Conservation (phyloP, 2,329 filamentous ascomycete species). For the Fusarium domesticum region DNA sequence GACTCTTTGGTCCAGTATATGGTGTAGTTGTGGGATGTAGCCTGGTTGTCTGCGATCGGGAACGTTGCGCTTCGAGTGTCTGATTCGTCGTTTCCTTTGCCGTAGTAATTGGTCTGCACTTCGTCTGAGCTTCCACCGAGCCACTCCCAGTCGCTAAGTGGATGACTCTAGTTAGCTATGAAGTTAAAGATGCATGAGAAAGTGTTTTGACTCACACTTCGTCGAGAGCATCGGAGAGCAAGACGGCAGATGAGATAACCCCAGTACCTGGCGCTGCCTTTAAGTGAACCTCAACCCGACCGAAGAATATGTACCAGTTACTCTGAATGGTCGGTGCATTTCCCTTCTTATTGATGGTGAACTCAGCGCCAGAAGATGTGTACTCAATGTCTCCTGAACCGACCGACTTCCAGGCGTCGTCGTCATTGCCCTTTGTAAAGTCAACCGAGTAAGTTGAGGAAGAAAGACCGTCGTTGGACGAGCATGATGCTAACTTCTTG, state of each 20-base stretch:
- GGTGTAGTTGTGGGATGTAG: constrained; percentile 58
- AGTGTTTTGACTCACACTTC: constrained; percentile 12
- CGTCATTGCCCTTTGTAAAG: constrained; percentile 21
- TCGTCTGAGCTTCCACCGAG: constrained; percentile 61
- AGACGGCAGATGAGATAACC: constrained; percentile 71
- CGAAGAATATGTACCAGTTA: constrained; percentile 83
- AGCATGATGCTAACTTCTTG: constrained; percentile 7
- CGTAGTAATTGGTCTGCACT: constrained; percentile 77
- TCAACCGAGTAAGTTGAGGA: constrained; percentile 19
- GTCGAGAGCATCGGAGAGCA: constrained; percentile 75
- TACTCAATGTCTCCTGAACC: constrained; percentile 21
- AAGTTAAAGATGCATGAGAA: not conserved
- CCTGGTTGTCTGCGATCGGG: constrained; percentile 29
- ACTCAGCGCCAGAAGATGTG: constrained; percentile 19
- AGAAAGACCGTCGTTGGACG: constrained; percentile 11
- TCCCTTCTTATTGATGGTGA: constrained; percentile 56
- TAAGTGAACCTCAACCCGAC: constrained; percentile 66
- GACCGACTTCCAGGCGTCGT: constrained; percentile 19
- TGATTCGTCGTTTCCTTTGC: constrained; percentile 60
- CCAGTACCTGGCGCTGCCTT: constrained; percentile 70
- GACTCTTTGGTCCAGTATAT: constrained; percentile 62
- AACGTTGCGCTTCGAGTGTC: constrained; percentile 28
- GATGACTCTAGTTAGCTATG: not conserved
- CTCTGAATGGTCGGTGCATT: constrained; percentile 62
- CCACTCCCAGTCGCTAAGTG: constrained; percentile 67